Evolutionary conservation across 1,284 basidiomycete genomes (phyloP).

Genomic region (Trichosporon sp.): DNA sequence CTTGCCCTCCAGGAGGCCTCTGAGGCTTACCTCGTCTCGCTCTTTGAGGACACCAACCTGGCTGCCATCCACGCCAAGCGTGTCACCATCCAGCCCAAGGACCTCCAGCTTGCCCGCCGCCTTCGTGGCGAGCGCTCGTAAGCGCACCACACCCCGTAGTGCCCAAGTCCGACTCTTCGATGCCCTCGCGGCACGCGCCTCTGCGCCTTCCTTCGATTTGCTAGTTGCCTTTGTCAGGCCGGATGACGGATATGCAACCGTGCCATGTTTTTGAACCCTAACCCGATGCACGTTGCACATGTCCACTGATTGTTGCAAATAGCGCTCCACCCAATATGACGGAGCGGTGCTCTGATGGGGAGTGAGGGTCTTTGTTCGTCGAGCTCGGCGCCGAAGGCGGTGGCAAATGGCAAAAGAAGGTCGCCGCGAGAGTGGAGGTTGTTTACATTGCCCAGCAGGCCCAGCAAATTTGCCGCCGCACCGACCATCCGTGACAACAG

Average conservation of each 20-base stretch:
- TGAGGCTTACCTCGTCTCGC: slow-evolving; percentile 86
- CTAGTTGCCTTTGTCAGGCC: slow-evolving; percentile 15
- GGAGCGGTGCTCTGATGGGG: not conserved
- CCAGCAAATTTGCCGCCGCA: not conserved
- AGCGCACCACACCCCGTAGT: slow-evolving; percentile 30
- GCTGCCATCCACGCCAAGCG: slow-evolving; percentile 89
- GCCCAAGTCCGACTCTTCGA: not conserved
- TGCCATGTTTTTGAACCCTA: slow-evolving; percentile 8
- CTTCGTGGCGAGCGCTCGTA: slow-evolving; percentile 76
- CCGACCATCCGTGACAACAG: not conserved
- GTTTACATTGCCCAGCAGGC: not conserved
- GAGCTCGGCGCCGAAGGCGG: not conserved
- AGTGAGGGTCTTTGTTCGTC: not conserved
- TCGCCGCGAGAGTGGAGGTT: slow-evolving; percentile 1
- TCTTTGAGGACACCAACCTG: slow-evolving; percentile 71
- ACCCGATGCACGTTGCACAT: not conserved
- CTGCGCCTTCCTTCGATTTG: slow-evolving; percentile 20
- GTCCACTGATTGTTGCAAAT: not conserved
- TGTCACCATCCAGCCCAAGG: slow-evolving; percentile 73
- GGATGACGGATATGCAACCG: slow-evolving; percentile 17
- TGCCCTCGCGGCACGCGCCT: not conserved
- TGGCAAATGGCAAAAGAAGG: not conserved
- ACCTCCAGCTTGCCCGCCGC: slow-evolving; percentile 72
- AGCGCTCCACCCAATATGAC: not conserved
- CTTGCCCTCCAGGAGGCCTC: slow-evolving; percentile 85